Evolutionary conservation across 2,329 filamentous ascomycete species (phyloP), one percentile per base, ranked within the genome.

Genomic region (Microsporum ferrugineum): DNA sequence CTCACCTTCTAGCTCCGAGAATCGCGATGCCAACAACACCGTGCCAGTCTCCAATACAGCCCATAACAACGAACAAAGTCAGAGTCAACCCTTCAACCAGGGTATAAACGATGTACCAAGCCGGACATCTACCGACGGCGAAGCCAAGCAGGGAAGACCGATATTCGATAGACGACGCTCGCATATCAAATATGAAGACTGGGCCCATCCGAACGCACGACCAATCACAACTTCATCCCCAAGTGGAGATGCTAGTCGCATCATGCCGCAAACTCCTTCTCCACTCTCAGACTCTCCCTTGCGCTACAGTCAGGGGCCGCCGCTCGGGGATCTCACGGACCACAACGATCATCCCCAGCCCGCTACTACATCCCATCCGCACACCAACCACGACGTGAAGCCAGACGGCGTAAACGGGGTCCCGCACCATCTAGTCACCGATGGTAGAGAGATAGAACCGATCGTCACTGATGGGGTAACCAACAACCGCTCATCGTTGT

Each of bases 1-100:
- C 72, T 90, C 88, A 71, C 88, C 88, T 63, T 89, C 88, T 80
- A 95, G 89, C 51, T 60, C 33, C 5, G 38, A 39, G n/a, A 39
- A 33, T 33, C 56, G 59, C 38, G 58, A 60, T 43, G 7, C 12
- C n/a, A 57, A 38, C 31, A 39, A 17, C 17, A 12, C 33, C 1
- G 4, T 39, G 23, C 55, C 55, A 12, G 12, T 27, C 55, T 57
- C 55, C 5, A 57, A 38, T 33, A 27, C 33, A n/a, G 39, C 14
- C 39, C n/a, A 43, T 14, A n/a, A 23, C 55, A 57, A 57, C 33
- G 34, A 57, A 5, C 49, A 31, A 39, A 38, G 55, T 23, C 34
- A 41, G 5, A 57, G 29, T 17, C 33, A 39, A 23, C 34, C n/a
- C 3, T 33, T 39, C 55, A 57, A 29, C 33, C 34, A 57, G 34